These are phyloP conservation scores for Aspergillus melleus DNA, from an alignment of 2,329 filamentous ascomycete genomes.

Conservation along the genomic window DNA sequence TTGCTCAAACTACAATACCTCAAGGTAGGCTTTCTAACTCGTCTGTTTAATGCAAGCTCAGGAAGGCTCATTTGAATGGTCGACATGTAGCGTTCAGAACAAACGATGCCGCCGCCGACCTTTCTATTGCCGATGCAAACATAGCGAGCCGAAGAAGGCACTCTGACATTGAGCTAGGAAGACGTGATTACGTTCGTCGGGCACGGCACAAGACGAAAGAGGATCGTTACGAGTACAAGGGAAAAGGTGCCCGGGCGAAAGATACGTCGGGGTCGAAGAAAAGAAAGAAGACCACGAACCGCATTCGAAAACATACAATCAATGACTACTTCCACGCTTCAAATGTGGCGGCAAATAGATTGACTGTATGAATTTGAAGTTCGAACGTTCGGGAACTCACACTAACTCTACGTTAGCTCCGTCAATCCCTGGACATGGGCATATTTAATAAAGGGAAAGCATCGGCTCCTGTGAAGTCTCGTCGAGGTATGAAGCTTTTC, in stretches of 20 bases:
- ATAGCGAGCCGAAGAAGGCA: neutral
- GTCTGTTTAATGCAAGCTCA: neutral
- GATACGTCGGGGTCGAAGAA: conserved; percentile 3
- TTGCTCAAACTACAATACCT: neutral
- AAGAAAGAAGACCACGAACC: conserved; percentile 24
- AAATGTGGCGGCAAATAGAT: conserved; percentile 52
- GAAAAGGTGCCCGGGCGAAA: neutral
- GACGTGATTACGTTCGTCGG: conserved; percentile 48
- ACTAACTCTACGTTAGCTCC: conserved; percentile 22
- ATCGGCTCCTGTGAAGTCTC: conserved; percentile 30
- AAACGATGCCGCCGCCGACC: neutral
- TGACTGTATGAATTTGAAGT: conserved; percentile 48
- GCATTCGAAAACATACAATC: conserved; percentile 40
- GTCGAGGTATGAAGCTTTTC: conserved; percentile 8
- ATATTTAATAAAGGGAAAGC: conserved; percentile 39
- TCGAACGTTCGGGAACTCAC: neutral
- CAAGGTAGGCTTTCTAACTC: neutral
- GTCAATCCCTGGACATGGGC: conserved; percentile 22
- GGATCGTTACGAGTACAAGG: conserved; percentile 56
- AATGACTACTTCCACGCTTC: conserved; percentile 58
- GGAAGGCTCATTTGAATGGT: neutral
- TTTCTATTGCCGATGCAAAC: neutral
- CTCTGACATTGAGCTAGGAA: neutral
- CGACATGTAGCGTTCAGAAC: neutral
- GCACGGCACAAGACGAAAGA: conserved; percentile 57